These are phyloP conservation scores for Lecanicillium sp. DNA, from an alignment of 2,329 filamentous ascomycete genomes.

Conservation along the genomic window DNA sequence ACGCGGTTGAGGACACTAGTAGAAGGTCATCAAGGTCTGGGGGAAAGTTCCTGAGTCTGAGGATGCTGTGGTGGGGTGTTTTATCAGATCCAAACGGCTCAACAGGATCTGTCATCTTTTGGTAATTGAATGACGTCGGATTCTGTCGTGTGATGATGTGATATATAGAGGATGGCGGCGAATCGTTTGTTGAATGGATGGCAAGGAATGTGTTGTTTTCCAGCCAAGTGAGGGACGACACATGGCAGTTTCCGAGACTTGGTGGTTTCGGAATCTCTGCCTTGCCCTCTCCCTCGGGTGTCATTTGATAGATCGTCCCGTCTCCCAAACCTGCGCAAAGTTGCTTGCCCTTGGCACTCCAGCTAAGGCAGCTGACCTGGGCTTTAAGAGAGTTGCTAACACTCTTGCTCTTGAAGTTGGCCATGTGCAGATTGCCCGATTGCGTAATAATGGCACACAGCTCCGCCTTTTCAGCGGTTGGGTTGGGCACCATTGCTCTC, in stretches of 20 bases:
- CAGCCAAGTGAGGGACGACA: conserved; percentile 79
- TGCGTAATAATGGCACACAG: conserved; percentile 74
- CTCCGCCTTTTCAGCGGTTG: conserved; percentile 62
- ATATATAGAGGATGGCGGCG: conserved; percentile 60
- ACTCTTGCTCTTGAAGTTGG: conserved; percentile 63
- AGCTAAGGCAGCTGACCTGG: conserved; percentile 76
- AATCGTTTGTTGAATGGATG: conserved; percentile 59
- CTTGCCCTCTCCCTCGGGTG: conserved; percentile 69
- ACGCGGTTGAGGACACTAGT: conserved; percentile 73
- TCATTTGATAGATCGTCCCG: conserved; percentile 76
- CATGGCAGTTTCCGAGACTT: conserved; percentile 56
- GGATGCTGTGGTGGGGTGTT: conserved; percentile 67
- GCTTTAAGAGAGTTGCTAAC: conserved; percentile 59
- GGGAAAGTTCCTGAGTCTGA: conserved; percentile 71
- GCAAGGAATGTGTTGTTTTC: conserved; percentile 80
- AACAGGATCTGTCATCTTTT: conserved; percentile 68
- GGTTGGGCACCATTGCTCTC: conserved; percentile 72
- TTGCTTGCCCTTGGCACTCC: conserved; percentile 92
- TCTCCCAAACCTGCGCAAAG: conserved; percentile 78
- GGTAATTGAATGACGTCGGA: conserved; percentile 57
- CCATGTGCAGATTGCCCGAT: conserved; percentile 75
- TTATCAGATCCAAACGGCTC: conserved; percentile 60
- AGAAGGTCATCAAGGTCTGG: conserved; percentile 76
- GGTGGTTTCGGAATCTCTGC: conserved; percentile 73
- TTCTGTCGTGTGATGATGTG: conserved; percentile 67